phyloP scores from a whole-genome alignment of 2,329 filamentous ascomycete species.

The Fusarium ambrosium region DNA sequence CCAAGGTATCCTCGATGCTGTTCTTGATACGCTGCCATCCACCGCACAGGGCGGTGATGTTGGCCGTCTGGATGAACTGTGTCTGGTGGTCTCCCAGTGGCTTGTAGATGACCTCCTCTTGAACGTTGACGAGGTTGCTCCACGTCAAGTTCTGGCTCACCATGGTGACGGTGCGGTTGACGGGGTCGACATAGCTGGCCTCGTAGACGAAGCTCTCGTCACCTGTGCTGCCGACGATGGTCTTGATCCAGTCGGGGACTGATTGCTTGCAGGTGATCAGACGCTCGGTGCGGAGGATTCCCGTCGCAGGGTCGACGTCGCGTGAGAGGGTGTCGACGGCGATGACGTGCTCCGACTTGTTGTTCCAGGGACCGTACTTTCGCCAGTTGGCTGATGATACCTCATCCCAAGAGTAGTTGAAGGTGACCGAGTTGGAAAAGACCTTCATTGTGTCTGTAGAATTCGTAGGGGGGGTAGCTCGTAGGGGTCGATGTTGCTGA shows the following conservation, averaged over 20 bases:
- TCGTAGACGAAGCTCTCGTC: constrained; percentile 94
- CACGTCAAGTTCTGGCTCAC: constrained; percentile 95
- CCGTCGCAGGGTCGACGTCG: constrained; percentile 66
- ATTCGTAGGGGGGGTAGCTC: constrained; percentile 20
- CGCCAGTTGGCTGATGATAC: constrained; percentile 98
- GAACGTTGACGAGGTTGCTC: constrained; percentile 89
- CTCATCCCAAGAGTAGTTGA: constrained; percentile 98
- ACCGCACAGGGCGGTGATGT: constrained; percentile 93
- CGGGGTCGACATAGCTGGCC: constrained; percentile 92
- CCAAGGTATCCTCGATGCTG: constrained; percentile 91
- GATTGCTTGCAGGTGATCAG: constrained; percentile 73
- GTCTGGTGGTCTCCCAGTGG: constrained; percentile 74
- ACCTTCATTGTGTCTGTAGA: constrained; percentile 82
- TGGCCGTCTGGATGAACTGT: constrained; percentile 88
- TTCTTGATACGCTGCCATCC: constrained; percentile 98
- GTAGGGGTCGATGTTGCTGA: constrained; percentile 6
- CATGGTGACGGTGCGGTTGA: constrained; percentile 91
- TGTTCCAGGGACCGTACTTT: constrained; percentile 99
- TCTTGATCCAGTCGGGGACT: constrained; percentile 84
- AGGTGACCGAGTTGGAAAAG: constrained; percentile 90
- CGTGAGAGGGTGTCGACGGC: constrained; percentile 94
- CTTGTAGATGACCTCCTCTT: constrained; percentile 91
- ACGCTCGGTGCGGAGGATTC: constrained; percentile 72
- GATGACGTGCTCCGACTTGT: constrained; percentile 96
- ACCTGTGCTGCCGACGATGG: constrained; percentile 78